Evolutionary conservation across 306 rosid genomes (phyloP).

Genomic region (Styphnolobium japonicum): DNA sequence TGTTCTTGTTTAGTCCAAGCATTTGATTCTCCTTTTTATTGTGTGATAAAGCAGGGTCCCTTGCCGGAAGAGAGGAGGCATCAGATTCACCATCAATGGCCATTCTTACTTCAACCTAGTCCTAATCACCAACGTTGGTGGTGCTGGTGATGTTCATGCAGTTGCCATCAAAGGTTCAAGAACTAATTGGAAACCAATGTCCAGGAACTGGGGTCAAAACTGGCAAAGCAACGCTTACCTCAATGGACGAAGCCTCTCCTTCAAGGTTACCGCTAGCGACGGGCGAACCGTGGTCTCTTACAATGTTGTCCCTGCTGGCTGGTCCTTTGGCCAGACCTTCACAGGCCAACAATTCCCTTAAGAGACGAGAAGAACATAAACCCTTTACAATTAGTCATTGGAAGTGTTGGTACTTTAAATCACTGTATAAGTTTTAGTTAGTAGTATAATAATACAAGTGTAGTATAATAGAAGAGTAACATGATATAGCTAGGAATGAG

Average conservation of each 20-base stretch:
- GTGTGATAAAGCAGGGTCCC: constrained; percentile 47
- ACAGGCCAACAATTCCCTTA: constrained; percentile 49
- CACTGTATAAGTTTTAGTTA: not conserved
- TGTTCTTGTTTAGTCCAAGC: not conserved
- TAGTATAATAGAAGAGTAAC: not conserved
- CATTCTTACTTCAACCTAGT: constrained; percentile 74
- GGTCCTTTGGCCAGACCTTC: constrained; percentile 84
- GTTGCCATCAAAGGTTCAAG: constrained; percentile 79
- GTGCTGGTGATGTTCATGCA: constrained; percentile 70
- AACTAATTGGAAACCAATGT: constrained; percentile 69
- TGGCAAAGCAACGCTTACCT: constrained; percentile 76
- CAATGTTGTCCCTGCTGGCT: constrained; percentile 48
- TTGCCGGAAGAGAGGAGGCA: constrained; percentile 70
- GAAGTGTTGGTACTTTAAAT: not conserved
- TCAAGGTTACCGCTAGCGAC: constrained; percentile 65
- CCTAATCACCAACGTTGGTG: constrained; percentile 78
- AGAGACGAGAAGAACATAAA: not conserved
- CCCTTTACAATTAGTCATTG: not conserved
- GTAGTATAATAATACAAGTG: not conserved
- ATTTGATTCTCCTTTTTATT: not conserved
- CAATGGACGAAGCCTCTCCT: constrained; percentile 73
- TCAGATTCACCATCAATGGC: constrained; percentile 83
- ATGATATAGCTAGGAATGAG: constrained; percentile 14
- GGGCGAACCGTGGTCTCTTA: constrained; percentile 54
- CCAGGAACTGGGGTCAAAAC: constrained; percentile 85